Base-by-base conservation (phyloP, 805 yeast species). In the Hanseniaspora hatyaiensis region DNA sequence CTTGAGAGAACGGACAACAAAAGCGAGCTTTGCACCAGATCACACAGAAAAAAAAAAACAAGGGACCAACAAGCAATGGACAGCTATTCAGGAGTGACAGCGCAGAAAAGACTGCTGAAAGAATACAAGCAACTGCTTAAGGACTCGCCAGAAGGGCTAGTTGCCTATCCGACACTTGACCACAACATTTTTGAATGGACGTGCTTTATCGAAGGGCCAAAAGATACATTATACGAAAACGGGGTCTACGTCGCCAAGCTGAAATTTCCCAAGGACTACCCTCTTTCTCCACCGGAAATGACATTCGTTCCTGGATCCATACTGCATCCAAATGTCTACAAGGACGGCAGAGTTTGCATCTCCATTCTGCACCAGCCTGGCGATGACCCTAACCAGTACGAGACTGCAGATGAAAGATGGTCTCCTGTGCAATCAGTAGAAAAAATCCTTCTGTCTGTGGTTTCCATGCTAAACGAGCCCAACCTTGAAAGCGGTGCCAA, bases 351-450 rank as follows among this genome's bases (percentile, higher is more conserved):
- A 20, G 98, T 92, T 3, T 92, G 98, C 63, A 92, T 92, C 43
- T 85, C 95, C 13, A 92, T 92, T 42, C 69, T 92, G 54, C 98
- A 92, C 61, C 78, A 96, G 1, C 95, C 97, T 1, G 98, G 98
- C 9, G 95, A 88, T 56, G 98, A 92, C 63, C 97, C 98, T 18
- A 77, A 87, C 62, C 87, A 82, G 72, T 92, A 92, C 65, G 98
- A 92, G 63, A 66, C 84, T 26, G 95, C 97, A 0, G 94, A 88
- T 56, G 98, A 92, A 65, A 70, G 98, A 54, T 92, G 98, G 98
- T 83, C 94, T 6, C 98, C 98, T 0, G 88, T 92, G 26, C 98
- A 92, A 63, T 83, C 94, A 60, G 88, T 92, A n/a, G 98, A 92
- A 65, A 92, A 92, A 72, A 92, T 92, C 52, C 68, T 92, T 52